Evolutionary conservation across 2,329 filamentous ascomycete genomes (phyloP).

Genomic region (Phialophora expanda): DNA sequence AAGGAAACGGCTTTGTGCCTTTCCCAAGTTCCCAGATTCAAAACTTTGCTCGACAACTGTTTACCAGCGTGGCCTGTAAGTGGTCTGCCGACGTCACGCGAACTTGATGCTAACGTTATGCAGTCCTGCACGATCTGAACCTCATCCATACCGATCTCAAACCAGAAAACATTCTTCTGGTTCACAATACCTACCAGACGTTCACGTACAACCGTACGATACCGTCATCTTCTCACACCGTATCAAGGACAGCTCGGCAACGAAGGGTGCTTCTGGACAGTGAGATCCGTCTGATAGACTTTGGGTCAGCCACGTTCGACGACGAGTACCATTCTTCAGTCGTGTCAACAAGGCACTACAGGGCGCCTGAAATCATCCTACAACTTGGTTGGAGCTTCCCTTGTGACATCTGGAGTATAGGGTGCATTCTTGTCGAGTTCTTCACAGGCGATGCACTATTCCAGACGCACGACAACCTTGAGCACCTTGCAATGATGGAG

Average conservation of each 20-base stretch:
- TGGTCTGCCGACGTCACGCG: conserved; percentile 40
- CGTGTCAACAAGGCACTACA: conserved; percentile 69
- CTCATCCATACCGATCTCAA: conserved; percentile 79
- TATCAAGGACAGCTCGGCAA: conserved; percentile 63
- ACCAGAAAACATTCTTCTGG: conserved; percentile 70
- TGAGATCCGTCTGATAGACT: conserved; percentile 71
- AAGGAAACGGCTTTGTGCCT: conserved; percentile 91
- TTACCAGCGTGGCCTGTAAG: conserved; percentile 98
- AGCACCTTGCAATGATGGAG: conserved; percentile 74
- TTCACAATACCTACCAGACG: conserved; percentile 68
- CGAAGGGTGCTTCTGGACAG: conserved; percentile 67
- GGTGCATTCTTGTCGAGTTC: conserved; percentile 71
- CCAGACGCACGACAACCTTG: conserved; percentile 71
- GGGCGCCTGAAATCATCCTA: conserved; percentile 70
- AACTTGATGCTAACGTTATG: conserved; percentile 40
- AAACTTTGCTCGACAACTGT: conserved; percentile 90
- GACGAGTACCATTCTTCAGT: conserved; percentile 72
- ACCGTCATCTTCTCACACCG: conserved; percentile 66
- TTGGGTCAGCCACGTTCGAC: conserved; percentile 70
- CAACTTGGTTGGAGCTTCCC: conserved; percentile 71
- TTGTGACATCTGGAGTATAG: conserved; percentile 73
- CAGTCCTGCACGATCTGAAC: conserved; percentile 94
- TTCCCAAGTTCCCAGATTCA: conserved; percentile 99
- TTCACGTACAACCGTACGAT: conserved; percentile 73
- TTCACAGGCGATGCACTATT: conserved; percentile 71